These are phyloP conservation scores for Pseudocercospora fuligena DNA, from an alignment of 2,329 filamentous ascomycete genomes.

Conservation along the genomic window DNA sequence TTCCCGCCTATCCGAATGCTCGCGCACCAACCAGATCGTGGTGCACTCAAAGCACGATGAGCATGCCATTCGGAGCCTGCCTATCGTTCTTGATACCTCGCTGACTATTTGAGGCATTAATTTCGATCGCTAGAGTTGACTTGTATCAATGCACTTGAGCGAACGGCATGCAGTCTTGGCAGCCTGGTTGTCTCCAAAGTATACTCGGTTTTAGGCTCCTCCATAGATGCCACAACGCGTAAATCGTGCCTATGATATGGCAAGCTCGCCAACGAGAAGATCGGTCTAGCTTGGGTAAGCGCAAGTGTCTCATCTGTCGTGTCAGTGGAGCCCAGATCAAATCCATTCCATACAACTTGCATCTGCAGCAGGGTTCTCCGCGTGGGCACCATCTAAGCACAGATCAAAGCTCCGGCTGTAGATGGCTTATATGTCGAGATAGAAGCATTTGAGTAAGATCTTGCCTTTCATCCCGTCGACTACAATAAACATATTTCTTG, in stretches of 20 bases:
- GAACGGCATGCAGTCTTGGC: not conserved
- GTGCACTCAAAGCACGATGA: not conserved
- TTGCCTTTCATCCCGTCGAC: not conserved
- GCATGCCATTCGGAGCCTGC: not conserved
- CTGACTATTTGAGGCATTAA: not conserved
- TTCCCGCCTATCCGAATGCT: not conserved
- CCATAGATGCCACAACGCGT: not conserved
- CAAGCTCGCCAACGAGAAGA: not conserved
- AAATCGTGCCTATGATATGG: not conserved
- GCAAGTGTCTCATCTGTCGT: not conserved
- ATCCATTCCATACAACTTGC: not conserved
- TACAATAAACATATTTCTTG: not conserved
- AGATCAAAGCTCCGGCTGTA: not conserved
- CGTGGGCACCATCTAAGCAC: not conserved
- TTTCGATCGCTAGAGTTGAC: too few relatives aligned
- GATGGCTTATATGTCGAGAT: not conserved
- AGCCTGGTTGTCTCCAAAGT: not conserved
- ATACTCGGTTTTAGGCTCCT: not conserved
- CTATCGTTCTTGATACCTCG: not conserved
- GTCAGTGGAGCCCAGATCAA: not conserved
- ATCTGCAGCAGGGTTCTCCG: slow-evolving; percentile 11
- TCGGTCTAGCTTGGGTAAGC: not conserved
- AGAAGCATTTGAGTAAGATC: not conserved
- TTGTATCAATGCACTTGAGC: too few relatives aligned
- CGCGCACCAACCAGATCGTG: too few relatives aligned